These are phyloP conservation scores for Chlamydomonas incerta DNA, from an alignment of 139 green algal species.

Conservation along the genomic window DNA sequence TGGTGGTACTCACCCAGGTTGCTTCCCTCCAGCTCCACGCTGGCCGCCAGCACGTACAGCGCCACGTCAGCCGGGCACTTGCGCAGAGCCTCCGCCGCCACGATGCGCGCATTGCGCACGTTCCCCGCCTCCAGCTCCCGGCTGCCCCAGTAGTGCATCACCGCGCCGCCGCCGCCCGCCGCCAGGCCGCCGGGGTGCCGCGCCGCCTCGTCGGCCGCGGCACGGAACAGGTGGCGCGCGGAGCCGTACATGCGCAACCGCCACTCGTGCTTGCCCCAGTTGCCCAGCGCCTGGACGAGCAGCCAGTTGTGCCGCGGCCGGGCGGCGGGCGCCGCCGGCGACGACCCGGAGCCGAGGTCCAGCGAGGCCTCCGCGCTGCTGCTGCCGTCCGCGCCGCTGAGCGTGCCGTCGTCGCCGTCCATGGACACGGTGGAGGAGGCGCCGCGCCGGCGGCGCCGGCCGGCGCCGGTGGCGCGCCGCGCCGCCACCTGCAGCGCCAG, in stretches of 20 bases:
- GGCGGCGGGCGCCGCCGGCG: neutral
- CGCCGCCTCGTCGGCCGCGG: conserved; percentile 48
- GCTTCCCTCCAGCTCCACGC: conserved; percentile 34
- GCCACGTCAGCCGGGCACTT: conserved; percentile 53
- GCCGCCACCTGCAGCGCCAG: conserved; percentile 13
- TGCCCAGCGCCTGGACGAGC: conserved; percentile 54
- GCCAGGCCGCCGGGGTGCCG: conserved; percentile 48
- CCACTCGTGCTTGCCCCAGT: conserved; percentile 71
- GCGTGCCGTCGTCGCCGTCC: neutral
- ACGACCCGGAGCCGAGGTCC: neutral
- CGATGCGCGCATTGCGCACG: conserved; percentile 54
- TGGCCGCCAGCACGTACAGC: conserved; percentile 39
- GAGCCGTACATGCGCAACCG: conserved; percentile 52
- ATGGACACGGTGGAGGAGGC: neutral
- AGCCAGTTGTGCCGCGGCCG: conserved; percentile 24
- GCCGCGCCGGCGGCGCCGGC: neutral
- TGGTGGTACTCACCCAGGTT: conserved; percentile 44
- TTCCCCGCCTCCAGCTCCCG: conserved; percentile 70
- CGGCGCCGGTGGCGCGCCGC: neutral
- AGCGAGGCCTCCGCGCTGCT: neutral
- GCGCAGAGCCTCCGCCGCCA: conserved; percentile 48
- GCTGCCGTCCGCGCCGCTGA: too few relatives aligned
- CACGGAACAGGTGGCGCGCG: conserved; percentile 67
- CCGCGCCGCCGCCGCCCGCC: conserved; percentile 27
- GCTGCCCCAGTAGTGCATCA: conserved; percentile 65